Evolutionary conservation across 345 rosid species (phyloP).

Genomic region (Durio zibethinus): DNA sequence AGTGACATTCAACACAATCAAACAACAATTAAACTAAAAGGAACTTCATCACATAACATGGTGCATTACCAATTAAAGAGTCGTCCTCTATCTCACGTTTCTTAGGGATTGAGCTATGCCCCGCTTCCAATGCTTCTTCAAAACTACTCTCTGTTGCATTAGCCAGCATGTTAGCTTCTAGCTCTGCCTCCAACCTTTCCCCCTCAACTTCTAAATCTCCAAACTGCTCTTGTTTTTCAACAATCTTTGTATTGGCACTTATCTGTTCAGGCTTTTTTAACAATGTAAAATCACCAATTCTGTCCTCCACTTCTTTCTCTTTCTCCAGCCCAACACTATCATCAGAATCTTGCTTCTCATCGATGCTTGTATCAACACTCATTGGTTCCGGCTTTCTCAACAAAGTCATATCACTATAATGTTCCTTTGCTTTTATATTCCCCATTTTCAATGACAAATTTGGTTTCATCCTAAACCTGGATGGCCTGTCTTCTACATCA

Average conservation of each 20-base stretch:
- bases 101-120: not conserved
- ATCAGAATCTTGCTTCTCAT: conserved; percentile 16
- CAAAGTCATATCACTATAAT: conserved; percentile 75
- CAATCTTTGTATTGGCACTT: conserved; percentile 14
- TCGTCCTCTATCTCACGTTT: conserved; percentile 22
- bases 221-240: conserved; percentile 21
- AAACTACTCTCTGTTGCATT: not conserved
- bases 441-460: conserved; percentile 70
- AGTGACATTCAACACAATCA: not conserved
- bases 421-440: conserved; percentile 47
- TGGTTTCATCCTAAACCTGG: conserved; percentile 54
- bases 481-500: conserved; percentile 50
- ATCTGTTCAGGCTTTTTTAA: conserved; percentile 45
- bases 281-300: conserved; percentile 43
- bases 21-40: not conserved
- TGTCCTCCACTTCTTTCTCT: conserved; percentile 28
- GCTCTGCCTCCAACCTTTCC: conserved; percentile 19
- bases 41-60: not conserved
- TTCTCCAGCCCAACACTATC: conserved; percentile 13
- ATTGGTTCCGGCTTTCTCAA: conserved; percentile 57
- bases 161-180: conserved; percentile 15
- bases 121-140: conserved; percentile 21
- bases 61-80: conserved; percentile 29
- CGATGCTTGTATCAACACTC: conserved; percentile 15
- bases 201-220: conserved; percentile 21